Evolutionary conservation across 352 stramenopile species (phyloP).

Genomic region (Plasmopara viticola): DNA sequence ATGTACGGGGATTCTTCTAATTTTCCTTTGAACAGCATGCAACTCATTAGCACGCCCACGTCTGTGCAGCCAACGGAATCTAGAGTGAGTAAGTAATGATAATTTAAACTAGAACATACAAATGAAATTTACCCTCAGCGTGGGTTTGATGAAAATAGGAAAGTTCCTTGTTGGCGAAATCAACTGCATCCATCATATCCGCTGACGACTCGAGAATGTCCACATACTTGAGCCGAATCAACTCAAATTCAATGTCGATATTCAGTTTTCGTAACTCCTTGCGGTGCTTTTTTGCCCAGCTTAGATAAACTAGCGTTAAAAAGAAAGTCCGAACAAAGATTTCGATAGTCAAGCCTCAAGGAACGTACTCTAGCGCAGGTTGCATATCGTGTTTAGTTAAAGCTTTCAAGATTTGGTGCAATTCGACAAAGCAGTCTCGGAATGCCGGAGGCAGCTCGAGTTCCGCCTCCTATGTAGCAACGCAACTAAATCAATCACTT

Average conservation of each 20-base stretch:
- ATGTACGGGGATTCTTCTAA: slow-evolving; percentile 77
- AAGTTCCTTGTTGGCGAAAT: slow-evolving; percentile 60
- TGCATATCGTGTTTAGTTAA: slow-evolving; percentile 59
- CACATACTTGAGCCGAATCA: slow-evolving; percentile 79
- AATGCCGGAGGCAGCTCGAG: slow-evolving; percentile 46
- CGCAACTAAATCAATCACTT: slow-evolving; percentile 3
- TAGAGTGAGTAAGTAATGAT: slow-evolving; percentile 1
- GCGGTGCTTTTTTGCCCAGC: slow-evolving; percentile 56
- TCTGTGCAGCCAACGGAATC: slow-evolving; percentile 28
- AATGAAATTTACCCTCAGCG: slow-evolving; percentile 32
- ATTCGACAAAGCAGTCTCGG: slow-evolving; percentile 58
- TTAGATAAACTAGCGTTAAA: slow-evolving; percentile 15
- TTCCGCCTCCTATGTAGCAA: slow-evolving; percentile 42
- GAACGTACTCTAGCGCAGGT: slow-evolving; percentile 55
- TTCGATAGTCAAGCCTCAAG: neutral
- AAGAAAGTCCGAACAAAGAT: neutral
- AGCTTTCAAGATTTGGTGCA: slow-evolving; percentile 59
- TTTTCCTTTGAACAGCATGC: slow-evolving; percentile 67
- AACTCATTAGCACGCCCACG: slow-evolving; percentile 74
- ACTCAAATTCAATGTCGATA: slow-evolving; percentile 78
- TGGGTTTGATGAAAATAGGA: slow-evolving; percentile 55
- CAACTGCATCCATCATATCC: slow-evolving; percentile 63
- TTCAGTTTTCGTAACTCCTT: slow-evolving; percentile 40
- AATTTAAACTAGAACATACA: neutral
- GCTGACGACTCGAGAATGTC: slow-evolving; percentile 58